phyloP scores from a whole-genome alignment of 768 basidiomycete genomes.

The Rhizopogon vesiculosus region DNA sequence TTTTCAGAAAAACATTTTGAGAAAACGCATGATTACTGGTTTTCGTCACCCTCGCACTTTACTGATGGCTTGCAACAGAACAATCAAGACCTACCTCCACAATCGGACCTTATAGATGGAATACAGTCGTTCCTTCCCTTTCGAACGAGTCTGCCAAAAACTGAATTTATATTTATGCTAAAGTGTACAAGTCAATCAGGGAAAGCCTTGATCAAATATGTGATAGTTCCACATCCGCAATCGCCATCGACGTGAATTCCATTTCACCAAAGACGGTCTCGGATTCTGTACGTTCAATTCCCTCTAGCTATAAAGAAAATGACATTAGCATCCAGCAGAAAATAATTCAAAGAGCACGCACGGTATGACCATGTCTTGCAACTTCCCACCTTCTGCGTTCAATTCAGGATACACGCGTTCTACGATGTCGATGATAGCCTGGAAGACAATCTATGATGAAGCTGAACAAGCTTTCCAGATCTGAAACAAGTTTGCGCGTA shows the following conservation, averaged over 20 bases:
- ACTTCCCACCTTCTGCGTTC: conserved; percentile 34
- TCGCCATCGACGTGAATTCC: conserved; percentile 1
- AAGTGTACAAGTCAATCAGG: neutral
- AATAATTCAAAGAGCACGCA: conserved; percentile 33
- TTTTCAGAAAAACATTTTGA: too few species aligned
- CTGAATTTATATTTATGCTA: too few species aligned
- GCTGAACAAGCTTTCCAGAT: neutral
- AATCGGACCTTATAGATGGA: neutral
- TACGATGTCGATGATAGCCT: conserved; percentile 56
- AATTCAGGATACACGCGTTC: conserved; percentile 59
- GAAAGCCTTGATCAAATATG: neutral
- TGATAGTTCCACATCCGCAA: neutral
- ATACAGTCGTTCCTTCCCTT: neutral
- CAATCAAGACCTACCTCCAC: neutral
- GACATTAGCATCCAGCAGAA: conserved; percentile 1
- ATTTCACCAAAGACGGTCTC: conserved; percentile 14
- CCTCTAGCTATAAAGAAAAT: conserved; percentile 14
- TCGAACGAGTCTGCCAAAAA: neutral
- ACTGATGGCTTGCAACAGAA: neutral
- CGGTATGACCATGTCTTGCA: conserved; percentile 55
- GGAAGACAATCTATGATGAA: conserved; percentile 60
- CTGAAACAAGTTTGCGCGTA: conserved; percentile 28
- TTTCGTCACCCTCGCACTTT: neutral
- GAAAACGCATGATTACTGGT: too few species aligned
- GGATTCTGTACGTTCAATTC: conserved; percentile 18